Base-by-base conservation (phyloP, 1,284 basidiomycete genomes). In the Tilletia setariae region DNA sequence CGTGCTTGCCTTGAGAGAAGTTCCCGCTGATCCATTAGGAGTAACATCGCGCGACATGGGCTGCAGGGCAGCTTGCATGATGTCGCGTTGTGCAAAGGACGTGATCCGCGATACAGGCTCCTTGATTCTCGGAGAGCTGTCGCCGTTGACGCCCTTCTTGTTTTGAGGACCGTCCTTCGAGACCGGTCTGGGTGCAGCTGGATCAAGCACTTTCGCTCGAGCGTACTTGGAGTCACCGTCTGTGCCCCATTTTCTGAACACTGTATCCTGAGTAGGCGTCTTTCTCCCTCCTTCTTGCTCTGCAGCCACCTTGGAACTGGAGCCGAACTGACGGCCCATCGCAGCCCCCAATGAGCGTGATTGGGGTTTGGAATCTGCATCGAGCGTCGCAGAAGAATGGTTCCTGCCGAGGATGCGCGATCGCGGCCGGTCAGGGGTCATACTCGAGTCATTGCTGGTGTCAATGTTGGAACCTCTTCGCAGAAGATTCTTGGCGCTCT, bases 81-180 rank as follows among this genome's bases (percentile, higher is more conserved):
- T 32, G 13, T 61, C 56, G 9, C 56, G 56, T 16, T 61, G 25
- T 4, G 25, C 56, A 61, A 61, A 61, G 30, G 56, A 61, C 25
- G 56, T 30, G n/a, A 61, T 40, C 56, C 32, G 32, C 7, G 32
- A 8, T 16, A 61, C n/a, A 13, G 35, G 35, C 35, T 40, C 35
- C 35, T 40, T 40, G 35, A 40, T 40, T 11, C 35, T 40, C 35
- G 56, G 56, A 16, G 56, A 9, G 9, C 28, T 32, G 15, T 16
- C 56, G 28, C 32, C 56, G 28, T 61, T 56, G 25, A 21, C 30
- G 8, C 32, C 32, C 13, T 35, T 61, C 16, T 35, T 35, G 28
- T 6, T 15, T 28, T 25, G 56, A n/a, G n/a, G 56, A 16, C 56
- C 56, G 56, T 61, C 56, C 16, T 61, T 61, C 13, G 56, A 61